A percentile compares a stretch with the other conserved stretches of the same genome.
phyloP scores from a whole-genome alignment of 352 stramenopile genomes.

The Thraustochytrium sp. region DNA sequence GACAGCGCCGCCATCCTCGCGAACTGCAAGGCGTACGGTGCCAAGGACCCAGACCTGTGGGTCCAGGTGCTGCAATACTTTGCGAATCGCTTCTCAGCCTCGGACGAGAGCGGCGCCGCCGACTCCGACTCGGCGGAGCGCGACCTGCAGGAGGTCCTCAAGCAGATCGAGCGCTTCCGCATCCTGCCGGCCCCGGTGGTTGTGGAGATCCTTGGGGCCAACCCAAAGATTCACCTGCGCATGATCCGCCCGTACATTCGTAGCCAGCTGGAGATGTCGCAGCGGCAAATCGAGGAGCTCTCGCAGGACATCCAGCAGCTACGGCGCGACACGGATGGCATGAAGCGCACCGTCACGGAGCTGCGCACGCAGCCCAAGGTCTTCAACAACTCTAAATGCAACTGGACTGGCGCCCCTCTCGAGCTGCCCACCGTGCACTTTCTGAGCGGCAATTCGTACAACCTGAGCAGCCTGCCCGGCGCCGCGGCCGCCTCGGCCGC shows the following conservation, averaged over 20 bases:
- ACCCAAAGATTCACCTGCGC: background rate
- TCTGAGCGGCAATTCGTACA: conserved; percentile 79
- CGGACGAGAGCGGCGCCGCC: background rate
- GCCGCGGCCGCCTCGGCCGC: conserved; percentile 68
- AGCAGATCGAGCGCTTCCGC: conserved; percentile 33
- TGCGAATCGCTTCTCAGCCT: conserved; percentile 46
- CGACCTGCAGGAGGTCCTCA: conserved; percentile 43
- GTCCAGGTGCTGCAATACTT: conserved; percentile 80
- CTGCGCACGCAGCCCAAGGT: conserved; percentile 68
- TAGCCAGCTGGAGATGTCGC: conserved; percentile 9
- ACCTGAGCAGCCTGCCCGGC: conserved; percentile 57
- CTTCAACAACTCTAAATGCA: conserved; percentile 77
- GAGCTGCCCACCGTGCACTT: conserved; percentile 82
- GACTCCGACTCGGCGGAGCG: background rate
- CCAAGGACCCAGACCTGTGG: conserved; percentile 80
- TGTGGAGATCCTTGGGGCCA: conserved; percentile 25
- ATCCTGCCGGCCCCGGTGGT: conserved; percentile 40
- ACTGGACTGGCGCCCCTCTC: conserved; percentile 75
- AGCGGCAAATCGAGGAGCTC: conserved; percentile 26
- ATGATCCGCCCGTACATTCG: conserved; percentile 37
- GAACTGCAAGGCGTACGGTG: conserved; percentile 75
- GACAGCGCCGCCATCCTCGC: conserved; percentile 78
- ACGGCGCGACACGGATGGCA: background rate
- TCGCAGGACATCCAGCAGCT: background rate
- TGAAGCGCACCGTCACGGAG: conserved; percentile 40